Evolutionary conservation across 2,329 filamentous ascomycete species (phyloP).

Genomic region (Fusarium sororula): DNA sequence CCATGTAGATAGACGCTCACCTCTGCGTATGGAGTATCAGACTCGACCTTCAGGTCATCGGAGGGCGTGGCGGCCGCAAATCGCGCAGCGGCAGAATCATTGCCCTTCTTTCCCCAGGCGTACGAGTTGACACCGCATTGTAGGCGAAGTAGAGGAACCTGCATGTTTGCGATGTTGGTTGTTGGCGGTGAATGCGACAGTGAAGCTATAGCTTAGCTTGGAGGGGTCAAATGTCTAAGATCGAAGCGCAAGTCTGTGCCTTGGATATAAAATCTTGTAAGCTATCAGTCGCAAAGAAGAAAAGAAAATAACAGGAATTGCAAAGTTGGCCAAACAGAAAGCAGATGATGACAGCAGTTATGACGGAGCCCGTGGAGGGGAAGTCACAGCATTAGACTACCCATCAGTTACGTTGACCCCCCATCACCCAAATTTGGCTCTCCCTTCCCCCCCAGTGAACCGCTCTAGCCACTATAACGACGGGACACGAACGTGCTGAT

Average conservation of each 20-base stretch:
- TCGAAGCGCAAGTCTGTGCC: neutral
- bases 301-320: neutral
- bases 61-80: slow-evolving; percentile 87
- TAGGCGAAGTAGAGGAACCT: slow-evolving; percentile 84
- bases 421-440: neutral
- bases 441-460: neutral
- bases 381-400: slow-evolving; percentile 1
- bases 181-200: slow-evolving; percentile 7
- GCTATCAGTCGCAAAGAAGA: neutral
- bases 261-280: neutral
- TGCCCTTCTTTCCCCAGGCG: slow-evolving; percentile 96
- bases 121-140: slow-evolving; percentile 97
- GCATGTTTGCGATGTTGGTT: slow-evolving; percentile 56
- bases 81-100: slow-evolving; percentile 85
- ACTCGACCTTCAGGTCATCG: slow-evolving; percentile 77
- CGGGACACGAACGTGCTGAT: neutral
- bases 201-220: neutral
- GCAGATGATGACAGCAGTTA: slow-evolving; percentile 20
- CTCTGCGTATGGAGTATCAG: slow-evolving; percentile 94
- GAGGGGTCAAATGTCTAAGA: neutral
- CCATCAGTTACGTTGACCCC: neutral
- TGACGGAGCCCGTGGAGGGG: slow-evolving; percentile 14
- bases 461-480: neutral
- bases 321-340: slow-evolving; percentile 4
- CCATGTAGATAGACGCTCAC: slow-evolving; percentile 54